A percentile compares a stretch with the other conserved stretches of the same genome.
Conservation (phyloP, 306 rosid species). For the Urtica urens region DNA sequence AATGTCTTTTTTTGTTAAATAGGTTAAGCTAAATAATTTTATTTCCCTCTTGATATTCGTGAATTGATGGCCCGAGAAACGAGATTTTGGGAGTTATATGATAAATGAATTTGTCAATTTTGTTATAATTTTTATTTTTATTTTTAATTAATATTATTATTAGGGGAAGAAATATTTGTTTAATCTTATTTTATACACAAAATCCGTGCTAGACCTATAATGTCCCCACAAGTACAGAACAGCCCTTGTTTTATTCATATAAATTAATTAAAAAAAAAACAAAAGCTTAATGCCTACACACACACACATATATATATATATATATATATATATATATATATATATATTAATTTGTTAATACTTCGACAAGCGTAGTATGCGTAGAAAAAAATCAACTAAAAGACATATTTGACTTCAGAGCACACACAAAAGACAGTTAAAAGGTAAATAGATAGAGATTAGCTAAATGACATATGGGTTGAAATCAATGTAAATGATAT, state of each 20-base stretch:
- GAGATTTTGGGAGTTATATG: conserved; percentile 29
- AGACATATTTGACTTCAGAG: background rate
- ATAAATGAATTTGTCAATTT: too few relatives aligned
- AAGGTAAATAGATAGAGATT: background rate
- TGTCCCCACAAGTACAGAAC: background rate
- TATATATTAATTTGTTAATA: background rate
- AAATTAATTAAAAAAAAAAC: too few relatives aligned
- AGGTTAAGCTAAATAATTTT: conserved; percentile 6
- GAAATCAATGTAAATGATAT: too few relatives aligned
- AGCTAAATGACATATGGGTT: background rate
- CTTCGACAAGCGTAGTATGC: background rate
- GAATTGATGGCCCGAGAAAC: conserved; percentile 43
- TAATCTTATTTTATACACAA: too few relatives aligned
- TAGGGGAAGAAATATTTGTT: too few relatives aligned
- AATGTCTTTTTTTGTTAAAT: conserved; percentile 6
- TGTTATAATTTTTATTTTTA: too few relatives aligned
- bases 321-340: background rate
- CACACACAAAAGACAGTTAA: background rate
- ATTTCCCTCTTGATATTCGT: conserved; percentile 28
- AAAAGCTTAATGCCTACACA: background rate
- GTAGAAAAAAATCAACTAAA: too few relatives aligned
- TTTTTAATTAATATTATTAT: too few relatives aligned
- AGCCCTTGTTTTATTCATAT: background rate
- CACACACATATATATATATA: background rate
- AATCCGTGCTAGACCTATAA: too few relatives aligned